Conservation (phyloP, 306 rosid genomes). For the Cicer judaicum region DNA sequence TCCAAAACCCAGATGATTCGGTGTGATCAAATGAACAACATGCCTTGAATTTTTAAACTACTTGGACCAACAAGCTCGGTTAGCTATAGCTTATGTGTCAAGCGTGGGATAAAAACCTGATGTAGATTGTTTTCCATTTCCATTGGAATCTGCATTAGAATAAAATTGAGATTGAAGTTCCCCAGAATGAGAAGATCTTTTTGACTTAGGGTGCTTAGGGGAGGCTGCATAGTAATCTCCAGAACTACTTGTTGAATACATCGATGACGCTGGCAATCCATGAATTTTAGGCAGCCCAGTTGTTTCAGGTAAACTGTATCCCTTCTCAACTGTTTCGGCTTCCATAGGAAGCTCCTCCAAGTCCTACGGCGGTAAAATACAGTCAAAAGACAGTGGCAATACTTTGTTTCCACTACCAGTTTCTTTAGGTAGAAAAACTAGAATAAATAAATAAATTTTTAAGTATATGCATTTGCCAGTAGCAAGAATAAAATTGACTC, state of each 20-base stretch:
- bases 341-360: conserved; percentile 93
- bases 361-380: conserved; percentile 58
- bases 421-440: not conserved
- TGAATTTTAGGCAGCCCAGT: conserved; percentile 90
- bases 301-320: conserved; percentile 74
- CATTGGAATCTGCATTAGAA: conserved; percentile 77
- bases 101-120: conserved; percentile 64
- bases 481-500: conserved; percentile 11
- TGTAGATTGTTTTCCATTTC: conserved; percentile 58
- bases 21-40: conserved; percentile 68
- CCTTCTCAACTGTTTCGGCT: conserved; percentile 95
- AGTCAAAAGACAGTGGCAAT: conserved; percentile 35
- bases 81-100: conserved; percentile 49
- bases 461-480: conserved; percentile 6
- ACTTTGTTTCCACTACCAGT: conserved; percentile 12
- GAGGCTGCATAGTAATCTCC: conserved; percentile 68
- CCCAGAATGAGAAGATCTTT: conserved; percentile 88
- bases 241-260: conserved; percentile 72
- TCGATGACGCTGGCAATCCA: conserved; percentile 77
- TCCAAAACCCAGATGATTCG: conserved; percentile 52
- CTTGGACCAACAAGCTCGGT: conserved; percentile 31
- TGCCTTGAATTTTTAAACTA: conserved; percentile 45
- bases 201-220: conserved; percentile 71
- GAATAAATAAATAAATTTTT: conserved; percentile 10
- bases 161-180: conserved; percentile 72